Base-by-base conservation (phyloP, 1,139 yeast species). In the Diutina ranongensis region DNA sequence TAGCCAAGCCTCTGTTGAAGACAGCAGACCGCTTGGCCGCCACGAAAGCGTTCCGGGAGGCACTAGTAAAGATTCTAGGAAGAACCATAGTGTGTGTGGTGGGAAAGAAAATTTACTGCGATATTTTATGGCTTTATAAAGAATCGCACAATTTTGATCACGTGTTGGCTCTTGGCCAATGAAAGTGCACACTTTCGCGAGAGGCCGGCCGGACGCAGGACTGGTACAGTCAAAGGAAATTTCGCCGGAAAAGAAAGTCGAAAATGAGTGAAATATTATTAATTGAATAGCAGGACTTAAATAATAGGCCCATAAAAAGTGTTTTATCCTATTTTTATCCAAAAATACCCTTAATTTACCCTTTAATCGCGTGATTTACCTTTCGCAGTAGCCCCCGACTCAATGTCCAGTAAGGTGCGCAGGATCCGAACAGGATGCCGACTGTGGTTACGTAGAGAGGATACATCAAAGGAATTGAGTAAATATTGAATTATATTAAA, bases 31-130 rank as follows among this genome's bases (percentile, higher is more conserved):
- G 86, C 78, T 80, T 83, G 62, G 92, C 94, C 62, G 92, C 92
- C 71, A 80, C 80, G 72, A 83, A 78, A 64, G 95, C 95, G 68
- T 84, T 77, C 75, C 89, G 88, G 62, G 95, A 79, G 63, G 87
- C 73, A 68, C 87, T 76, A 76, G 88, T 83, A 73, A 84, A 81
- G 73, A 87, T 81, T 81, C 95, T 87, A 71, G 95, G 92, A 71
- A 82, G 74, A 72, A 78, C 84, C 85, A 79, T 79, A 61, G 57
- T 55, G 55, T 50, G 47, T 47, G 48, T n/a, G 35, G 45, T 36
- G 27, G 40, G 28, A 25, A 25, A 25, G 28, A 25, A 25, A 25
- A 25, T 25, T 25, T 25, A 25, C 28, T 25, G 28, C 28, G 28
- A 25, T 25, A 25, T 25, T 25, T 25, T 25, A 25, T 25, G 28